Base-by-base conservation (phyloP, 495 filamentous ascomycete species). In the Talaromyces adpressus region DNA sequence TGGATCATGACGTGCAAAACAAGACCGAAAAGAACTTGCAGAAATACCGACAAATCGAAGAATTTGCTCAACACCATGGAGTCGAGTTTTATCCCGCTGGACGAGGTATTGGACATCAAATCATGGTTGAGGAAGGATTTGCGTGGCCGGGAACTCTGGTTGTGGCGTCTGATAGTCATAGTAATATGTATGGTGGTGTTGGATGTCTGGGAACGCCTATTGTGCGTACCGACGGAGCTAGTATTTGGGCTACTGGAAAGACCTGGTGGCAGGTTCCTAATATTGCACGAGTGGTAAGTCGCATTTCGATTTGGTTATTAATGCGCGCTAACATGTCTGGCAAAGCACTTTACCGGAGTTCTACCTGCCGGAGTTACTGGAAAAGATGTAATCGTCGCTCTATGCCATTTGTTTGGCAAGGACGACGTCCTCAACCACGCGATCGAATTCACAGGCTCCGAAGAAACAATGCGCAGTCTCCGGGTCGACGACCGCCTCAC, bases 1-100 rank as follows among this genome's bases (percentile, higher is more conserved):
- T 98, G 6, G 93, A 98, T 72, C 94, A 97, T 70, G 93, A 98
- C 67, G 91, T 97, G 1, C 91, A 95, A 69, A 97, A 97, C 73
- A 90, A 89, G 75, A 85, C 77, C 68, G 89, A 91, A 53, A 73
- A 84, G 62, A 97, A 97, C 72, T 72, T 97, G 18, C 85, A 87
- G 69, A 97, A 96, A 69, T 97, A 97, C 71, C 66, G 69, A 4
- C 86, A 89, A 71, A 97, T 98, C 65, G 91, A 96, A 72, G 83
- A 87, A 63, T 96, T 97, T 72, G 94, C 94, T 5, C 82, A 81
- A 64, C 81, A 84, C 51, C 91, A 97, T 51, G 90, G 88, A 1
- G 83, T 95, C 3, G 86, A 88, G 62, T 96, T 95, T 71, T 97
- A 91, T 69, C 89, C 90, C 11, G 91, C 91, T 1, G 90, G 90